Conservation (phyloP, 2,329 filamentous ascomycete species). For the Fusarium continuum region DNA sequence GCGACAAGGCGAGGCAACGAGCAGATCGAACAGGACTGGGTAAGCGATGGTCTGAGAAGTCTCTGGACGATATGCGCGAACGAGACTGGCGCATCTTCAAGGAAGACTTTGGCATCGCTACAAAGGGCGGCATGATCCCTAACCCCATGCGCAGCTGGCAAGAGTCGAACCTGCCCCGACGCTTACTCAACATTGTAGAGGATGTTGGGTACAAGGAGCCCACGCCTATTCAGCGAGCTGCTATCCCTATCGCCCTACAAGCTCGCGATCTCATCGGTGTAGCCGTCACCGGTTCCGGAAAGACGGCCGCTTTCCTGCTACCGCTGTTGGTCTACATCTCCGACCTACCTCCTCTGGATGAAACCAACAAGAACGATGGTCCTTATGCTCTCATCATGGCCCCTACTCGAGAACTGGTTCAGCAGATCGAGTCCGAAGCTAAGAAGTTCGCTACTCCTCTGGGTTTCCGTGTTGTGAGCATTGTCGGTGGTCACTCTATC, state of each 20-base stretch:
- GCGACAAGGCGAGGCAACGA: conserved; percentile 73
- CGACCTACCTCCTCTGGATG: conserved; percentile 83
- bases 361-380: conserved; percentile 89
- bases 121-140: conserved; percentile 89
- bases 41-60: conserved; percentile 96
- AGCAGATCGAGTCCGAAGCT: conserved; percentile 95
- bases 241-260: conserved; percentile 93
- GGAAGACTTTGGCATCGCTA: conserved; percentile 96
- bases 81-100: conserved; percentile 99
- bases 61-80: conserved; percentile 91
- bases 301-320: conserved; percentile 93
- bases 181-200: conserved; percentile 82
- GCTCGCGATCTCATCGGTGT: conserved; percentile 97
- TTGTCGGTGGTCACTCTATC: conserved; percentile 95
- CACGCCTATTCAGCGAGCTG: conserved; percentile 89
- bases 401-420: conserved; percentile 94
- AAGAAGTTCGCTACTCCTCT: conserved; percentile 90
- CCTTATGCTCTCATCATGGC: conserved; percentile 98
- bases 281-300: conserved; percentile 96
- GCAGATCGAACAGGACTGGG: conserved; percentile 79
- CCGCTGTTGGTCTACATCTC: conserved; percentile 95
- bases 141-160: conserved; percentile 96
- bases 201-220: conserved; percentile 91
- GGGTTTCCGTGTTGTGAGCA: conserved; percentile 93
- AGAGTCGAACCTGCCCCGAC: conserved; percentile 82